Base-by-base conservation (phyloP, 1,139 yeast species). In the Sugiyamaella novakii region DNA sequence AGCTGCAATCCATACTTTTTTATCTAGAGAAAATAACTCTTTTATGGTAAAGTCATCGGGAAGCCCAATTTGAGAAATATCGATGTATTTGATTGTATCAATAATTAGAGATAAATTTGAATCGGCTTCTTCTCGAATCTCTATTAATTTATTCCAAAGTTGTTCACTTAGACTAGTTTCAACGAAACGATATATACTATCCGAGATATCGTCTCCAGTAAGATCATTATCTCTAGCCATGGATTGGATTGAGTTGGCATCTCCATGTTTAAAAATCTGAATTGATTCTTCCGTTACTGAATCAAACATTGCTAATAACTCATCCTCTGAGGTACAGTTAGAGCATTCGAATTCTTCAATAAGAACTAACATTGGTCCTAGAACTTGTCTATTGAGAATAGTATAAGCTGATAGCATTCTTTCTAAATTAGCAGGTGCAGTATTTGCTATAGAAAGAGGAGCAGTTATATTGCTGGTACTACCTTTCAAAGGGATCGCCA, bases 31-130 rank as follows among this genome's bases (percentile, higher is more conserved):
- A 39, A 27, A 69, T 46, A 43, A 64, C 69, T 51, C 62, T 57
- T 62, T 77, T 74, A 64, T 41, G 2, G 51, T 18, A 18, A 43
- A 77, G 58, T 38, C 53, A 2, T 68, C 70, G 5, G 83, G 87
- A 27, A 81, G 67, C 10, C 84, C 91, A 5, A 88, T 74, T 61
- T 89, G 96, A 46, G 83, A 81, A 10, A 89, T 65, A 29, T 94
- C 84, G 5, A 89, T 62, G 58, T 78, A 63, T 14, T 76, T 71
- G 15, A 88, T 71, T 62, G 66, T 79, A 79, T 48, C 65, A 62
- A 31, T 69, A 62, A 25, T 63, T 50, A 8, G 78, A 62, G 48
- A 69, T 58, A 58, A 66, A 38, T 49, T 62, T 54, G 27, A 57
- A 56, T 54, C 83, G 64, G 18, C 64, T 63, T 25, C 64, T 56